Base-by-base conservation (phyloP, 2,329 filamentous ascomycete genomes). In the Aureobasidium lini region DNA sequence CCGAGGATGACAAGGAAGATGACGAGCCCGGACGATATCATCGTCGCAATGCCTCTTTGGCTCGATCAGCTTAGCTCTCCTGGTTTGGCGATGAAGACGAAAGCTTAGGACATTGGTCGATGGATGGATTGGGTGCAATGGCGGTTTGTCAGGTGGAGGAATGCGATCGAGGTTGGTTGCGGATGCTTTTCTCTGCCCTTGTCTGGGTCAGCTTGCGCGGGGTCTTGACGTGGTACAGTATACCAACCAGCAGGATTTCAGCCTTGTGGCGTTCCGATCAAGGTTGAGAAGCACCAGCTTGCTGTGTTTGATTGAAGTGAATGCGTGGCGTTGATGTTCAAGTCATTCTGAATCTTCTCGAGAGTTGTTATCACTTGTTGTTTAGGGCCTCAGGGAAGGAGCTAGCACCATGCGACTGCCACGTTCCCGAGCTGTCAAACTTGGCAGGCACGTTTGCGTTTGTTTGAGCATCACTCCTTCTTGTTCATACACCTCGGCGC, bases 1-100 rank as follows among this genome's bases (percentile, higher is more conserved):
- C 60, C 60, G 6, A 62, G 6, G 7, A 62, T 39, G 57, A 60
- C 57, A 28, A 62, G 60, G 43, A 62, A 62, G 18, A 59, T 60
- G 46, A 62, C 46, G 15, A 62, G 50, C 11, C 60, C 54, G 18
- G 54, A 18, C 6, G 54, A 47, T 15, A 57, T 34, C 54, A 57
- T 57, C 23, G 54, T 48, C 11, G 43, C 16, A 13, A 44, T 43
- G 16, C n/a, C 15, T 48, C 29, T 46, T n/a, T 7, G 43, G 23
- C 29, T 34, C 15, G 44, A 43, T 44, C 34, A 43, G n/a, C 23
- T 54, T 34, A 36, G n/a, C 15, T 44, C 39, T 18, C 15, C 11
- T 34, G 8, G 11, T 23, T 43, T 32, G 13, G 39, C 29, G 50
- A 36, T n/a, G 39, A n/a, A 13, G 5, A 31, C 2, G 49, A 23